These are phyloP conservation scores for Pseudocercospora vitis DNA, from an alignment of 2,329 filamentous ascomycete genomes.

Conservation along the genomic window DNA sequence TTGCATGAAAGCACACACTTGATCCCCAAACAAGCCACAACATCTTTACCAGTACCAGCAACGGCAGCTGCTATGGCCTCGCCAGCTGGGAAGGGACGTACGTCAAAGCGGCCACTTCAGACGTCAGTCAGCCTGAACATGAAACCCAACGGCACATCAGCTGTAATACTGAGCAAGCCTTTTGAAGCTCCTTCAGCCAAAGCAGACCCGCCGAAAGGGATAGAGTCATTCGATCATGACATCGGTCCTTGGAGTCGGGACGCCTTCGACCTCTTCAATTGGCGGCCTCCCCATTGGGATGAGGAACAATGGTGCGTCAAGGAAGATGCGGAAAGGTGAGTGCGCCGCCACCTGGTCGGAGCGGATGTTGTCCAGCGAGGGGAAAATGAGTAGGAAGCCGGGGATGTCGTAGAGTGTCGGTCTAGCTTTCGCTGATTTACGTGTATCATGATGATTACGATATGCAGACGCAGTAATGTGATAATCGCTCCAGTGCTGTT, in stretches of 20 bases:
- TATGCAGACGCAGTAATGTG: too few relatives aligned
- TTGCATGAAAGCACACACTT: slow-evolving; percentile 20
- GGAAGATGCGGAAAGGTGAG: background rate
- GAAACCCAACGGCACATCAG: slow-evolving; percentile 29
- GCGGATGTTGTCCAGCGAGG: too few relatives aligned
- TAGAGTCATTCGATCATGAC: slow-evolving; percentile 45
- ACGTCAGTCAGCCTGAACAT: slow-evolving; percentile 32
- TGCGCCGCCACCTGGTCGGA: slow-evolving; percentile 16
- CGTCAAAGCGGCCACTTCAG: slow-evolving; percentile 24
- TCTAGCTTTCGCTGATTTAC: too few relatives aligned
- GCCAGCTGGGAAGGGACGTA: slow-evolving; percentile 5
- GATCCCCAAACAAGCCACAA: background rate
- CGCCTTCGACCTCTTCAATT: slow-evolving; percentile 66
- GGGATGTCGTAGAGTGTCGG: too few relatives aligned
- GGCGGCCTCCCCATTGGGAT: slow-evolving; percentile 51
- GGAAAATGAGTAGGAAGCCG: too few relatives aligned
- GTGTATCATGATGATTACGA: too few relatives aligned
- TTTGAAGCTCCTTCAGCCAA: slow-evolving; percentile 33
- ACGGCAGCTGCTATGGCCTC: slow-evolving; percentile 7
- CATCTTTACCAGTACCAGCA: slow-evolving; percentile 1
- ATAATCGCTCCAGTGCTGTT: too few relatives aligned
- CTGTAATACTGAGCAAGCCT: slow-evolving; percentile 32
- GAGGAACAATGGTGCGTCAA: slow-evolving; percentile 34
- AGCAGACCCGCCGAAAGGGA: slow-evolving; percentile 18
- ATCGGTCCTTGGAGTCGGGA: slow-evolving; percentile 69